phyloP scores from a whole-genome alignment of 73 alveolate genomes.

The Breviolum minutum region DNA sequence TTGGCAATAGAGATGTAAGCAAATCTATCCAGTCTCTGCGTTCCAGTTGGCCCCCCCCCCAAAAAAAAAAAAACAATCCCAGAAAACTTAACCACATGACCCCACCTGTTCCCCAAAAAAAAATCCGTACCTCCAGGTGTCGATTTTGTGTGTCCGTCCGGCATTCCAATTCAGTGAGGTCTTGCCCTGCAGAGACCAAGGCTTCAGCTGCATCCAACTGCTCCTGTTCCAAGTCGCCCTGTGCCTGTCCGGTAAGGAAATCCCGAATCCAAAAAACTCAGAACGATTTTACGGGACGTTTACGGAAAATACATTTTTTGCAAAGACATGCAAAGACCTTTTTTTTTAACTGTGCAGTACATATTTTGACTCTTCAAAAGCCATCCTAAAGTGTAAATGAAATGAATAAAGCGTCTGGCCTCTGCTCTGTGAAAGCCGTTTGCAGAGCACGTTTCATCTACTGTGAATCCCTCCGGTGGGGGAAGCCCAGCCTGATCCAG shows the following conservation, averaged over 20 bases:
- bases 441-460: neutral
- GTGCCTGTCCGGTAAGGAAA: neutral
- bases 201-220: slow-evolving; percentile 64
- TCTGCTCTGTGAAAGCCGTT: too few species aligned
- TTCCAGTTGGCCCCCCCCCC: neutral
- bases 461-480: neutral
- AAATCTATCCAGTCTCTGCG: neutral
- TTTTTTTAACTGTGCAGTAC: too few species aligned
- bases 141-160: neutral
- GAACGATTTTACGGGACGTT: neutral
- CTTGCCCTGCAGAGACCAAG: slow-evolving; percentile 42
- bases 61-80: neutral
- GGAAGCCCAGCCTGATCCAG: slow-evolving; percentile 37
- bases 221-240: slow-evolving; percentile 41
- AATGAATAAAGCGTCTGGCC: too few species aligned
- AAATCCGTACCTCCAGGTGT: slow-evolving; percentile 8
- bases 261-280: neutral
- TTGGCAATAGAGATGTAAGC: too few species aligned
- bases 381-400: too few species aligned
- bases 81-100: neutral
- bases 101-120: neutral
- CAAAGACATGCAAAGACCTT: too few species aligned
- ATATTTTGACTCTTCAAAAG: too few species aligned
- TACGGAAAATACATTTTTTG: too few species aligned
- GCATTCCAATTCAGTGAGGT: slow-evolving; percentile 11